Evolutionary conservation across 345 rosid species (phyloP).

Genomic region (Eutrema heterophyllum): DNA sequence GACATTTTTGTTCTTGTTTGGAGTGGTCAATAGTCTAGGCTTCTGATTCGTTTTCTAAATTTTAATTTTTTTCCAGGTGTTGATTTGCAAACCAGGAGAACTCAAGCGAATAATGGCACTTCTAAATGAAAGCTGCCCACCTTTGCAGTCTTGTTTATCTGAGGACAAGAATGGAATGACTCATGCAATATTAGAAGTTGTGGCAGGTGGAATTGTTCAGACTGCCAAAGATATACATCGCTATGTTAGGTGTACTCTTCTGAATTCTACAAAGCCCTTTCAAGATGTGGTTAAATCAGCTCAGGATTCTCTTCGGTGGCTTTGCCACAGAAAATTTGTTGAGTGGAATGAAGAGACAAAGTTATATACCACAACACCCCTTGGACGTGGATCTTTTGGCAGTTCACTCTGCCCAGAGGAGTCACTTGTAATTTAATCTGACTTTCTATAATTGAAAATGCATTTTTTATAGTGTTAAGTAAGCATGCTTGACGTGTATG

Average conservation of each 20-base stretch:
- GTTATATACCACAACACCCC: slow-evolving; percentile 81
- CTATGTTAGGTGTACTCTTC: slow-evolving; percentile 94
- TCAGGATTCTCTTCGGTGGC: slow-evolving; percentile 96
- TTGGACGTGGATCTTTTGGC: slow-evolving; percentile 96
- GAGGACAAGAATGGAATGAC: slow-evolving; percentile 99
- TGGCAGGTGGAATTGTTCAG: slow-evolving; percentile 97
- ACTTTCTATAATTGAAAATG: slow-evolving; percentile 15
- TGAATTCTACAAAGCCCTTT: slow-evolving; percentile 91
- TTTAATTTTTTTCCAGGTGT: slow-evolving; percentile 48
- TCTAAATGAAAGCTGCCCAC: slow-evolving; percentile 78
- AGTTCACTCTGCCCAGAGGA: slow-evolving; percentile 99
- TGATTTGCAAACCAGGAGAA: slow-evolving; percentile 86
- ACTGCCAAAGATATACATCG: slow-evolving; percentile 87
- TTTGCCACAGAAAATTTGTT: slow-evolving; percentile 84
- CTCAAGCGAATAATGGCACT: slow-evolving; percentile 72
- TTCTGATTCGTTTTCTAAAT: slow-evolving; percentile 13
- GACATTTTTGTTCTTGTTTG: slow-evolving; percentile 1
- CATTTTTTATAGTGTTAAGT: neutral
- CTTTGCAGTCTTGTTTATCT: slow-evolving; percentile 90
- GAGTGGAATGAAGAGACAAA: slow-evolving; percentile 94
- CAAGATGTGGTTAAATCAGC: slow-evolving; percentile 95
- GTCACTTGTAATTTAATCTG: slow-evolving; percentile 61
- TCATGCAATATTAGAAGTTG: slow-evolving; percentile 98
- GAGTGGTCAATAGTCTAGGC: slow-evolving; percentile 6
- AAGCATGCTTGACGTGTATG: slow-evolving; percentile 13